Evolutionary conservation across 2,329 filamentous ascomycete species (phyloP), one percentile per base, ranked within the genome.

Genomic region (Aspergillus pseudoglaucus): DNA sequence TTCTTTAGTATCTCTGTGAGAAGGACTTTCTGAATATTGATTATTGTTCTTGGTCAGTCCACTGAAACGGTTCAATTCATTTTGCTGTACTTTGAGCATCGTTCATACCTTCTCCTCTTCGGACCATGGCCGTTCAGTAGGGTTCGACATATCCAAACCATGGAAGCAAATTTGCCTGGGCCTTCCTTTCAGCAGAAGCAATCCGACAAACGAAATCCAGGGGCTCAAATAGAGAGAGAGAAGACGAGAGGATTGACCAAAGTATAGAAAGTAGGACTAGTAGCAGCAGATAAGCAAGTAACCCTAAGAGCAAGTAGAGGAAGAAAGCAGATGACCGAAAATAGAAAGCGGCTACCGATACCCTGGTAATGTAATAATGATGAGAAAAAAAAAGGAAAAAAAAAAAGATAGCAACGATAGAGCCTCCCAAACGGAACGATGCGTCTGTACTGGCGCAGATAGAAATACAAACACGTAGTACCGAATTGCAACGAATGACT

Each of bases 31-130:
- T 72, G 49, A n/a, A 52, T 4, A 38, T 15, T 12, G 15, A n/a
- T 12, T 20, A 5, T n/a, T 8, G 12, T 49, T 47, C 47, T 50
- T 52, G 10, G 37, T 35, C 41, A 47, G 40, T 41, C 45, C 35
- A 25, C 25, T 20, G 27, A 2, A 32, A 18, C n/a, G 17, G 17
- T 15, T 44, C 6, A 18, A 12, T 32, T n/a, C 20, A n/a, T 30
- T 3, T 25, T 18, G 8, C 9, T 10, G 8, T 45, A 23, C 9
- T 9, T 32, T 33, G 42, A 43, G 23, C 20, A 42, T 27, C 14
- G 15, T 18, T 43, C 60, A 49, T 70, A 72, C 69, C 68, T 68
- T 72, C 65, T 72, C 69, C 61, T 71, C 69, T 61, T 72, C 69
- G 30, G 66, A 65, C 69, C 69, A 72, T 62, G 63, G 63, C 55